phyloP scores from a whole-genome alignment of 306 rosid genomes.

The Prunus mume region DNA sequence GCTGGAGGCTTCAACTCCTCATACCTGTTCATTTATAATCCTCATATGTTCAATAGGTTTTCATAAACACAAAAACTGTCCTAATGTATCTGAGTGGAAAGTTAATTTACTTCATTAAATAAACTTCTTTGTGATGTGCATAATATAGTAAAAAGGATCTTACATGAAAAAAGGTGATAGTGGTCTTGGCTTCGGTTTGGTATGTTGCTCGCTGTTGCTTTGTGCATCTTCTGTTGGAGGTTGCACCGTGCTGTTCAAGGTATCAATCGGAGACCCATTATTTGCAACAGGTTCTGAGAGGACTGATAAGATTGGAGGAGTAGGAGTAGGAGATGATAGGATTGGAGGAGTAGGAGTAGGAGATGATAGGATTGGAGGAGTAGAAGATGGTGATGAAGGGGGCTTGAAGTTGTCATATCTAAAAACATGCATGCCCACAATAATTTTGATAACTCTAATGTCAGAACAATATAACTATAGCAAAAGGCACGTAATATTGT shows the following conservation, averaged over 20 bases:
- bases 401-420: constrained; percentile 81
- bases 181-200: constrained; percentile 53
- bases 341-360: constrained; percentile 42
- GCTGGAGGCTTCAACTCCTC: constrained; percentile 96
- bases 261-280: constrained; percentile 15
- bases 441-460: not conserved
- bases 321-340: constrained; percentile 34
- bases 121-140: not conserved
- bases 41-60: not conserved
- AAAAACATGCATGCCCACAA: constrained; percentile 17
- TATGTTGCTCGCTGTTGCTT: constrained; percentile 20
- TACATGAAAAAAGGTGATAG: constrained; percentile 71
- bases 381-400: constrained; percentile 78
- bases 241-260: constrained; percentile 42
- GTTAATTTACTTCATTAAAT: not conserved
- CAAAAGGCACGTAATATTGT: not conserved
- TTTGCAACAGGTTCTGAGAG: constrained; percentile 28
- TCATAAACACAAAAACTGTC: not conserved
- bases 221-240: constrained; percentile 31
- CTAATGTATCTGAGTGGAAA: not conserved
- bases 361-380: constrained; percentile 36
- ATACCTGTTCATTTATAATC: constrained; percentile 49
- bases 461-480: not conserved
- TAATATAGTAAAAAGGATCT: not conserved
- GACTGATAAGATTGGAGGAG: constrained; percentile 34